These are phyloP conservation scores for Plectosphaerella sp. DNA, from an alignment of 2,329 filamentous ascomycete species.

Conservation along the genomic window DNA sequence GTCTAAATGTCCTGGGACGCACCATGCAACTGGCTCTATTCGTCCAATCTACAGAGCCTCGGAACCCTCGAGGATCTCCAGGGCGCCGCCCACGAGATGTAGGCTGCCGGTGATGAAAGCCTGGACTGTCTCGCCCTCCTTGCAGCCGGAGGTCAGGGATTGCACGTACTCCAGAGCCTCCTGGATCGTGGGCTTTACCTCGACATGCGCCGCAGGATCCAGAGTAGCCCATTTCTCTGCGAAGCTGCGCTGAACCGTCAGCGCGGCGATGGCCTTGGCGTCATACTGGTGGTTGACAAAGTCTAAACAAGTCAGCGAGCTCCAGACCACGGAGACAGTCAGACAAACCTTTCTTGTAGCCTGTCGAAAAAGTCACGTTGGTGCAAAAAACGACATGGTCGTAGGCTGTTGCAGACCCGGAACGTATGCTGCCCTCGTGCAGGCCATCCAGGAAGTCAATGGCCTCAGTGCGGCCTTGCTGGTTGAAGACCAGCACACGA, in stretches of 20 bases:
- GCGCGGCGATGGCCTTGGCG: constrained; percentile 43
- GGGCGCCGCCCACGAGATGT: constrained; percentile 54
- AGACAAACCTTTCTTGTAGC: constrained; percentile 40
- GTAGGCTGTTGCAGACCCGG: constrained; percentile 44
- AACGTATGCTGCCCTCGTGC: constrained; percentile 25
- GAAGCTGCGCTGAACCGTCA: constrained; percentile 49
- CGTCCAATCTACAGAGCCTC: constrained; percentile 33
- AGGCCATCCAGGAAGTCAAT: constrained; percentile 49
- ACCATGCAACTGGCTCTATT: no score
- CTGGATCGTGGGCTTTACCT: constrained; percentile 47
- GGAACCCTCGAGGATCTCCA: constrained; percentile 43
- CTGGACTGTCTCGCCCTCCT: constrained; percentile 31
- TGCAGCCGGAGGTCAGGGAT: constrained; percentile 22
- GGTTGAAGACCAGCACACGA: constrained; percentile 79
- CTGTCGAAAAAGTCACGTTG: constrained; percentile 57
- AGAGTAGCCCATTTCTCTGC: constrained; percentile 45
- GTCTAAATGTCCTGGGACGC: no score
- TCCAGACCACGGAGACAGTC: not conserved
- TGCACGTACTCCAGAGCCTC: constrained; percentile 47
- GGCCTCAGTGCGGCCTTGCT: constrained; percentile 57
- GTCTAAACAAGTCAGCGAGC: constrained; percentile 27
- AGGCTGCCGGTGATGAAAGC: constrained; percentile 57
- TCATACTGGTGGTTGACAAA: constrained; percentile 53
- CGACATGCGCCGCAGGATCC: constrained; percentile 39
- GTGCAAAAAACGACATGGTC: constrained; percentile 79